Conservation (phyloP, 148 eudicot genomes). For the Mesembryanthemum crystallinum region DNA sequence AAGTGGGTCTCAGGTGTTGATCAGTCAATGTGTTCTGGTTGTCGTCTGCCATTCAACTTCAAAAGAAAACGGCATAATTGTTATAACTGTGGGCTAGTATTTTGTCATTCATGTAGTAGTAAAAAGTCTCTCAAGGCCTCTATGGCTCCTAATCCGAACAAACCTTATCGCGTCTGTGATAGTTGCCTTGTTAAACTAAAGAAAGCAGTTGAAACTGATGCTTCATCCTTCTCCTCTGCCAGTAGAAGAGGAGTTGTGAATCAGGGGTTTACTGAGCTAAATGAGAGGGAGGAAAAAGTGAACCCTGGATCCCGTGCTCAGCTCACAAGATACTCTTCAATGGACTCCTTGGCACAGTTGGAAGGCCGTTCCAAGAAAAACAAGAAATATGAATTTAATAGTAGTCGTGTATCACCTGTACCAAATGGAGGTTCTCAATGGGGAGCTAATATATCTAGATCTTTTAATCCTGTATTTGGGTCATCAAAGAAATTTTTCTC, state of each 20-base stretch:
- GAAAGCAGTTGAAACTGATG: conserved; percentile 65
- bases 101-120: conserved; percentile 96
- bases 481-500: conserved; percentile 94
- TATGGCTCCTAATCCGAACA: conserved; percentile 95
- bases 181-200: conserved; percentile 71
- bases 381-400: conserved; percentile 79
- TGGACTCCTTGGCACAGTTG: conserved; percentile 59
- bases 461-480: conserved; percentile 87
- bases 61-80: conserved; percentile 98
- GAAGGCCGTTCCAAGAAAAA: conserved; percentile 74
- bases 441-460: conserved; percentile 80
- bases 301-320: conserved; percentile 66
- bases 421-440: conserved; percentile 84
- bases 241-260: conserved; percentile 70
- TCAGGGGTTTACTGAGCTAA: conserved; percentile 47
- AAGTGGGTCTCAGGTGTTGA: conserved; percentile 99
- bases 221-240: conserved; percentile 59
- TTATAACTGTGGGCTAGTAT: conserved; percentile 91
- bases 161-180: conserved; percentile 97
- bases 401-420: conserved; percentile 94
- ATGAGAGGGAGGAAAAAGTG: conserved; percentile 70
- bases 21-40: conserved; percentile 97
- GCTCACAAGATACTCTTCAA: conserved; percentile 82
- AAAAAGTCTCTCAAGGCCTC: conserved; percentile 91
- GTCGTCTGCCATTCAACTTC: conserved; percentile 89